These are phyloP conservation scores for Pinus albicaulis DNA, from an alignment of 75 land plant genomes.

Conservation along the genomic window DNA sequence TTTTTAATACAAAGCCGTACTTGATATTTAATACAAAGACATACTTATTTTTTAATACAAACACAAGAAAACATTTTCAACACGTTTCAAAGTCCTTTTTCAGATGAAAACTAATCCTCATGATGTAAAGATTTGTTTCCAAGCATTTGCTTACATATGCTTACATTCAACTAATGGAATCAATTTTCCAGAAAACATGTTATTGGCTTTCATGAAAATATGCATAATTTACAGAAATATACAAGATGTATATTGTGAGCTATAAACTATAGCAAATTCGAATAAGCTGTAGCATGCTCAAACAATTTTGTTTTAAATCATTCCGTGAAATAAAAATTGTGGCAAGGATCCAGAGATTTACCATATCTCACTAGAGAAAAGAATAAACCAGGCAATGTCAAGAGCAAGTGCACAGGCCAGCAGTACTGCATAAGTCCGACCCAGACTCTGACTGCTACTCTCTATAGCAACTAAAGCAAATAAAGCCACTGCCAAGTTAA, in stretches of 20 bases:
- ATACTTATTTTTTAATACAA: too few species aligned
- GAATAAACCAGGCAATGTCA: slow-evolving; percentile 77
- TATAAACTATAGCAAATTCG: background rate
- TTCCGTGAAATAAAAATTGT: slow-evolving; percentile 4
- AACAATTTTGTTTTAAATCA: background rate
- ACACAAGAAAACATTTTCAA: background rate
- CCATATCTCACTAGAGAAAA: slow-evolving; percentile 76
- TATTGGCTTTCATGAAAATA: background rate
- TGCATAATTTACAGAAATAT: background rate
- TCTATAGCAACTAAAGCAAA: slow-evolving; percentile 91
- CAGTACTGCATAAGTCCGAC: slow-evolving; percentile 73
- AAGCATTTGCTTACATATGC: background rate
- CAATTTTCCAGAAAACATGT: background rate
- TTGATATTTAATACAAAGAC: too few species aligned
- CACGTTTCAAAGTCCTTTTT: background rate
- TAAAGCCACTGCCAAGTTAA: slow-evolving; percentile 69
- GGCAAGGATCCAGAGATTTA: slow-evolving; percentile 13
- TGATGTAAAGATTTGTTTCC: background rate
- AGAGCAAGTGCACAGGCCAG: slow-evolving; percentile 56
- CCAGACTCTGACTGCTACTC: slow-evolving; percentile 82
- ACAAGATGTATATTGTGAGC: background rate
- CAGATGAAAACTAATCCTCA: background rate
- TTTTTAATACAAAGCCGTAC: background rate
- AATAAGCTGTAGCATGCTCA: background rate
- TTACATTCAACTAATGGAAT: background rate